A percentile compares a stretch with the other conserved stretches of the same genome.
These are phyloP conservation scores for Hydnomerulius pinastri DNA, from an alignment of 768 basidiomycete species.

Conservation along the genomic window DNA sequence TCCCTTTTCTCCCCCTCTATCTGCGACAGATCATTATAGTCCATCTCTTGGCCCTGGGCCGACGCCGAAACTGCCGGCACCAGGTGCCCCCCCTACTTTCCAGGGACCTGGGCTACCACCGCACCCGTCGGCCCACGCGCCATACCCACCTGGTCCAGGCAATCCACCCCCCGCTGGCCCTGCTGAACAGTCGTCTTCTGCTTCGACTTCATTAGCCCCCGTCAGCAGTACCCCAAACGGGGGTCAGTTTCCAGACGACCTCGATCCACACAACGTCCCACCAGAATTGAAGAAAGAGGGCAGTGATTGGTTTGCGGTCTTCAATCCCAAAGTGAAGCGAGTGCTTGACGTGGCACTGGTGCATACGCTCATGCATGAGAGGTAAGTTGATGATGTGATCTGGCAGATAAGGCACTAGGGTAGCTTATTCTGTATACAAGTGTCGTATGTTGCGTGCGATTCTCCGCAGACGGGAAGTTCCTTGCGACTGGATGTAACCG, in stretches of 20 bases:
- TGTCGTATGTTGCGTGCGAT: conserved; percentile 88
- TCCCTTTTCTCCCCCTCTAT: conserved; percentile 25
- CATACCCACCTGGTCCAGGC: conserved; percentile 33
- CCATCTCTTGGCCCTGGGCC: conserved; percentile 40
- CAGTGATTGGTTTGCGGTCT: conserved; percentile 86
- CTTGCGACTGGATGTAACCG: conserved; percentile 97
- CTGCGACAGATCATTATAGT: conserved; percentile 35
- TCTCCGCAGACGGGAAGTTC: conserved; percentile 90
- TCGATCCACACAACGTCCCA: conserved; percentile 35
- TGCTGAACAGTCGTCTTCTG: conserved; percentile 20
- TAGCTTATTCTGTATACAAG: conserved; percentile 35
- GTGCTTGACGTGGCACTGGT: conserved; percentile 77
- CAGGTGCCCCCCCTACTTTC: conserved; percentile 31
- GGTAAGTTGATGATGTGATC: conserved; percentile 45
- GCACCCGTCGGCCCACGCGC: conserved; percentile 32
- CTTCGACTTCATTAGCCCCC: conserved; percentile 26
- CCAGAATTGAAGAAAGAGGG: conserved; percentile 59
- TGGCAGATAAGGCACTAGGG: background rate
- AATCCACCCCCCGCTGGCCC: conserved; percentile 34
- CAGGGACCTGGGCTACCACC: conserved; percentile 40
- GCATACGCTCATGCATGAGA: conserved; percentile 90
- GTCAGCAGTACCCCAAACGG: conserved; percentile 29
- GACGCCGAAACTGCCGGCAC: conserved; percentile 38
- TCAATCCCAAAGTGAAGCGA: conserved; percentile 79
- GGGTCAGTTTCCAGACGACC: conserved; percentile 36